Percentiles rank a stretch among this genome's conserved stretches.
Conservation (phyloP, 768 basidiomycete species). For the Coprinopsis strossmayeri region DNA sequence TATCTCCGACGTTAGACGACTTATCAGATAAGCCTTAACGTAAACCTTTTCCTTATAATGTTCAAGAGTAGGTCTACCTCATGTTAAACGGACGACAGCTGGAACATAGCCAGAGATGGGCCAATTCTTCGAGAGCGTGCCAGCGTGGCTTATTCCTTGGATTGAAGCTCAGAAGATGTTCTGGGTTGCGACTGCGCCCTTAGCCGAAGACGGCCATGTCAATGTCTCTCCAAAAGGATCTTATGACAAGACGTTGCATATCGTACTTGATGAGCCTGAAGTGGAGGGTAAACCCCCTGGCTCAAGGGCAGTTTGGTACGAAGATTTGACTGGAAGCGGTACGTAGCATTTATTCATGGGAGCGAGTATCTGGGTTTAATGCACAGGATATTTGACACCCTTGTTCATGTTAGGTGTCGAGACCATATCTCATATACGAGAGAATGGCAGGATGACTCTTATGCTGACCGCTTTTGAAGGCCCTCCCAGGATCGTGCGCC, state of each 20-base stretch:
- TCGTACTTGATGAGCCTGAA: not conserved
- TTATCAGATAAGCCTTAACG: no score
- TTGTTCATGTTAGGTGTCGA: no score
- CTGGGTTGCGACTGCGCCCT: constrained; percentile 56
- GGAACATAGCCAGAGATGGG: no score
- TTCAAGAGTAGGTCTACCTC: no score
- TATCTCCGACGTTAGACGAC: no score
- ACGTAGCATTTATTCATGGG: constrained; percentile 38
- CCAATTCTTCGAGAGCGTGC: constrained; percentile 46
- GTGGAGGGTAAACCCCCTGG: constrained; percentile 4
- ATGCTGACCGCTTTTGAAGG: constrained; percentile 58
- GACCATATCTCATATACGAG: no score
- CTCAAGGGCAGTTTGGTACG: not conserved
- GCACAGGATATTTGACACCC: no score
- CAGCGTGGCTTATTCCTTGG: constrained; percentile 43
- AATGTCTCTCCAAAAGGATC: constrained; percentile 59
- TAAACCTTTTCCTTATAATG: no score
- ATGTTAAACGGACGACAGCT: no score
- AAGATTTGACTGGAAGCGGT: constrained; percentile 19
- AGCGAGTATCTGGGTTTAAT: constrained; percentile 11
- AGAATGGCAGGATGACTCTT: constrained; percentile 59
- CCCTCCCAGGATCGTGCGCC: constrained; percentile 50
- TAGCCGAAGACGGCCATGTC: constrained; percentile 49
- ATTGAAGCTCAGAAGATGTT: constrained; percentile 52
- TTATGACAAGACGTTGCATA: constrained; percentile 28